Base-by-base conservation (phyloP, 1,284 basidiomycete genomes). In the Phellopilus nigrolimitatus region DNA sequence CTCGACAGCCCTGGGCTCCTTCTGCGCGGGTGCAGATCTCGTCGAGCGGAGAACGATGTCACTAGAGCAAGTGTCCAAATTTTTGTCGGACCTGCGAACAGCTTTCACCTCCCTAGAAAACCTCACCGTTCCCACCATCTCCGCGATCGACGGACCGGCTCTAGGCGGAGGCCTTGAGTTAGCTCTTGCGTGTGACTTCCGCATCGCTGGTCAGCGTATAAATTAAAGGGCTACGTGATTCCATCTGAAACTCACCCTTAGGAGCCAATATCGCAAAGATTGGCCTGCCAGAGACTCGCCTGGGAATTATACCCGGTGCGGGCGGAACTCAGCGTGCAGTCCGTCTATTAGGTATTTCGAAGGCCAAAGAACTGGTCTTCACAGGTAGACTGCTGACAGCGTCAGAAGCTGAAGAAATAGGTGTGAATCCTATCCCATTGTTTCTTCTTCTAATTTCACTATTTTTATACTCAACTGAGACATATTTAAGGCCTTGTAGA, bases 281-380 rank as follows among this genome's bases (percentile, higher is more conserved):
- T 43, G 88, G 90, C 2, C 69, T 95, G 10, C 89, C 91, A 2
- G 91, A 95, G 67, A 85, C 83, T 2, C 79, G 83, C 49, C 75
- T 95, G 17, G 94, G 92, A 4, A 97, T 97, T 58, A 97, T 97
- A 51, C 94, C 94, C 10, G 94, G 94, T 43, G 93, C 91, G n/a
- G 92, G 93, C 2, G 93, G 93, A 1, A 97, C 94, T 0, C 92
- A 95, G 62, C 78, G 95, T 30, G 77, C 89, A 15, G 84, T 91
- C 1, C 80, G 91, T 38, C 68, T 97, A 17, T 69, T 97, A 8
- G 94, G 95, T 1, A 66, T 84, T 17, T 76, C 91, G 36, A 87
- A 82, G 64, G 86, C 94, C 4, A 97, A 97, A 67, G 89, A 94
- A 61, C 71, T 95, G 34, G 88, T 95, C 52, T 93, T 87, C 64